Percentiles rank a stretch among this genome's conserved stretches.
phyloP scores from a whole-genome alignment of 331 rosid species.

The Malus hybrid region DNA sequence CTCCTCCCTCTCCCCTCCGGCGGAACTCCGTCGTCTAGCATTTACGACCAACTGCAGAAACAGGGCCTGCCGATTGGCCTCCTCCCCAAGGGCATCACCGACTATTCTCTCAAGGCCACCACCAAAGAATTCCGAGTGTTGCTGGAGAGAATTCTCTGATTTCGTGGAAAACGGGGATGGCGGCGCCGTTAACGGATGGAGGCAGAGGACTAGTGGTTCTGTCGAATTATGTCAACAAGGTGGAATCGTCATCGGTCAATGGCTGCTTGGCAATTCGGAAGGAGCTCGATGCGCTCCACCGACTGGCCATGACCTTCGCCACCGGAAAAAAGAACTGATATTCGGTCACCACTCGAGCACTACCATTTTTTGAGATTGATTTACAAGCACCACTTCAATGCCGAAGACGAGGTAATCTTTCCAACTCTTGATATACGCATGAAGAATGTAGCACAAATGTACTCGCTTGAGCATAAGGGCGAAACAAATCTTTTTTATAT shows the following conservation, averaged over 20 bases:
- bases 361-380: conserved; percentile 80
- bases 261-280: conserved; percentile 70
- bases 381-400: conserved; percentile 94
- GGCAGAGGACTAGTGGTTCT: conserved; percentile 76
- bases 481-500: conserved; percentile 80
- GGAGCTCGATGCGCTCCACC: conserved; percentile 84
- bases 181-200: conserved; percentile 75
- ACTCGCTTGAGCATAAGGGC: conserved; percentile 94
- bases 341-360: conserved; percentile 52
- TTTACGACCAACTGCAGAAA: conserved; percentile 48
- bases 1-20: not conserved
- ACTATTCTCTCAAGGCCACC: conserved; percentile 10
- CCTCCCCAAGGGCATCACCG: conserved; percentile 44
- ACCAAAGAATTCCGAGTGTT: conserved; percentile 44
- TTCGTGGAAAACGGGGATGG: conserved; percentile 41
- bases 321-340: conserved; percentile 62
- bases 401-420: conserved; percentile 99
- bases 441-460: conserved; percentile 94
- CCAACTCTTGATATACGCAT: conserved; percentile 97
- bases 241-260: conserved; percentile 43
- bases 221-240: conserved; percentile 48
- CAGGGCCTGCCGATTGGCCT: conserved; percentile 78
- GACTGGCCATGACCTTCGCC: conserved; percentile 82
- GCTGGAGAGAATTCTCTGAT: conserved; percentile 18
- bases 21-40: conserved; percentile 17